Evolutionary conservation across 768 basidiomycete genomes (phyloP).

Genomic region (Panaeolus papilionaceus): DNA sequence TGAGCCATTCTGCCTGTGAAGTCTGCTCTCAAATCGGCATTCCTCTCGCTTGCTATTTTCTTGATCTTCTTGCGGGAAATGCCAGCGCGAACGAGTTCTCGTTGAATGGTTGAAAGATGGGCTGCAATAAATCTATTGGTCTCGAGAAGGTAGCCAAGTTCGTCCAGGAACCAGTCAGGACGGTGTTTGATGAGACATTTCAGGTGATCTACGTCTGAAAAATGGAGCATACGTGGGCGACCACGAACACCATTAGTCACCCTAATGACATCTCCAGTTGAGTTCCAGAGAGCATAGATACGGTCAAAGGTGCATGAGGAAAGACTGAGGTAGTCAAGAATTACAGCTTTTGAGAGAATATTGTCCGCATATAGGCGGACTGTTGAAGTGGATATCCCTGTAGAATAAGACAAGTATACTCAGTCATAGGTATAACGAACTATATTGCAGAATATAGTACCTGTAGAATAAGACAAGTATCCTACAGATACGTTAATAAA

Average conservation of each 20-base stretch:
- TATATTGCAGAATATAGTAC: no score
- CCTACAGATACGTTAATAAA: no score
- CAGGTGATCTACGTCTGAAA: constrained; percentile 34
- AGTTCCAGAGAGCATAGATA: constrained; percentile 29
- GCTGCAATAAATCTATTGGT: constrained; percentile 40
- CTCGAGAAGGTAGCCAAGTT: constrained; percentile 33
- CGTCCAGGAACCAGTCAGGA: constrained; percentile 42
- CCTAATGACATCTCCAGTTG: constrained; percentile 36
- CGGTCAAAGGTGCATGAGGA: constrained; percentile 30
- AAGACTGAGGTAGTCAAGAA: constrained; percentile 31
- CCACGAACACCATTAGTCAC: constrained; percentile 19
- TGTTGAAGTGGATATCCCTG: no score
- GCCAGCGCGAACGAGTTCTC: constrained; percentile 33
- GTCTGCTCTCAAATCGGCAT: not conserved
- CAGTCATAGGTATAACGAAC: no score
- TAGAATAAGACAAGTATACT: no score
- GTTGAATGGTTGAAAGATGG: constrained; percentile 39
- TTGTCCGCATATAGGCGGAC: constrained; percentile 25
- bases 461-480: no score
- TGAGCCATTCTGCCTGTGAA: constrained; percentile 10
- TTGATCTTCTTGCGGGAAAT: constrained; percentile 34
- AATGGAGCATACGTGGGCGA: constrained; percentile 23
- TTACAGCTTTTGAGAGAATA: constrained; percentile 27
- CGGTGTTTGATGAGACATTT: constrained; percentile 26
- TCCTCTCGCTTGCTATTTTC: constrained; percentile 1